Evolutionary conservation across 2,329 filamentous ascomycete species (phyloP).

Genomic region (Hypoxylon sp.): DNA sequence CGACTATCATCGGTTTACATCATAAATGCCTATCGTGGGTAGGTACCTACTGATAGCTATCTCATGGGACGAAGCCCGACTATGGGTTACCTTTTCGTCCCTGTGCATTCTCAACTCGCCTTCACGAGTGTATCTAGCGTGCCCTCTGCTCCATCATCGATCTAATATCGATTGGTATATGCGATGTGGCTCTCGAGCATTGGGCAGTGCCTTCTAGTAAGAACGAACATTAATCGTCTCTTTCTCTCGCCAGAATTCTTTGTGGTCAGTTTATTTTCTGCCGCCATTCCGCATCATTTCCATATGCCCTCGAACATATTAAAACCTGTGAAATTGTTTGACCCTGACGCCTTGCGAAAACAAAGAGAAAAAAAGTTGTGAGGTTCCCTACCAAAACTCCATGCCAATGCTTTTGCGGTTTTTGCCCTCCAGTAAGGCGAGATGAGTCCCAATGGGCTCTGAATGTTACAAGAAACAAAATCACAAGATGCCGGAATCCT

Average conservation of each 20-base stretch:
- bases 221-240: constrained; percentile 42
- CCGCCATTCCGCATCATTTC: constrained; percentile 44
- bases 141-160: constrained; percentile 30
- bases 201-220: constrained; percentile 41
- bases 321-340: constrained; percentile 45
- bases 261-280: constrained; percentile 38
- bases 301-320: constrained; percentile 48
- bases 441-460: constrained; percentile 27
- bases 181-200: constrained; percentile 27
- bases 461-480: constrained; percentile 44
- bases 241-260: constrained; percentile 24
- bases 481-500: constrained; percentile 96
- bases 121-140: constrained; percentile 40
- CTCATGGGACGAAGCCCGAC: constrained; percentile 18
- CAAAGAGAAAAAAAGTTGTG: constrained; percentile 44
- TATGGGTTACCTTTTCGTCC: constrained; percentile 24
- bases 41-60: constrained; percentile 28
- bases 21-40: constrained; percentile 27
- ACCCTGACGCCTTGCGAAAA: constrained; percentile 54
- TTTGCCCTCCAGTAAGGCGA: constrained; percentile 41
- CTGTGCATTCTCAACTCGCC: constrained; percentile 36
- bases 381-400: constrained; percentile 50
- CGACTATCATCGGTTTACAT: constrained; percentile 24
- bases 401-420: constrained; percentile 50
- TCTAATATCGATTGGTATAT: constrained; percentile 42